These are phyloP conservation scores for Vicia faba DNA, from an alignment of 306 rosid genomes.

Conservation along the genomic window DNA sequence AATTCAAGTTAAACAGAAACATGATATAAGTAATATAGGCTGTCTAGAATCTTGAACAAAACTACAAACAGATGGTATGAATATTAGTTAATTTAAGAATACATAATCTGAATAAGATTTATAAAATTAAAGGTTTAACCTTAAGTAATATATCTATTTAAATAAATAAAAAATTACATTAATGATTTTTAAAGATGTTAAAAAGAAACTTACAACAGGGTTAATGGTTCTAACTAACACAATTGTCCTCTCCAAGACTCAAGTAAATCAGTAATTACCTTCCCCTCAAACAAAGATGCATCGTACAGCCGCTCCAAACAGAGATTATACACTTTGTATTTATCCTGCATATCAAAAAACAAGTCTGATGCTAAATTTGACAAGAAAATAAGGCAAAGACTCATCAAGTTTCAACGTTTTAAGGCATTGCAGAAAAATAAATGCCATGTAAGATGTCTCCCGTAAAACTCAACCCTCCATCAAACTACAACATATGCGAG, in stretches of 20 bases:
- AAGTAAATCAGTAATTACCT: constrained; percentile 59
- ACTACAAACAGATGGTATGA: constrained; percentile 9
- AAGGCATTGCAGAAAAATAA: constrained; percentile 19
- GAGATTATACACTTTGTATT: constrained; percentile 96
- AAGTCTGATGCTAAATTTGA: constrained; percentile 37
- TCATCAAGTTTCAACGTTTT: constrained; percentile 6
- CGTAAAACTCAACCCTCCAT: background rate
- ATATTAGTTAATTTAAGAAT: constrained; percentile 31
- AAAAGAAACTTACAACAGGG: constrained; percentile 14
- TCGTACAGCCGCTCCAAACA: constrained; percentile 98
- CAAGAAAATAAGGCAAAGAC: constrained; percentile 20
- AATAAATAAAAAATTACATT: background rate
- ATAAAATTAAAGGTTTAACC: constrained; percentile 26
- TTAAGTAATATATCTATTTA: constrained; percentile 8
- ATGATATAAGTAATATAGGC: constrained; percentile 5
- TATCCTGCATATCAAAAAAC: constrained; percentile 59
- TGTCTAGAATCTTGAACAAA: constrained; percentile 28
- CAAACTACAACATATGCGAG: constrained; percentile 18
- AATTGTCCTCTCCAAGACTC: constrained; percentile 24
- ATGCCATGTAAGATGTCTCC: constrained; percentile 22
- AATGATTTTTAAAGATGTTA: background rate
- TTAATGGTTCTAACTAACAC: constrained; percentile 15
- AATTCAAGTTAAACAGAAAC: constrained; percentile 25
- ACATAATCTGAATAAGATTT: background rate
- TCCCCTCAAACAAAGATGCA: constrained; percentile 94